These are phyloP conservation scores for Diaporthe ilicicola DNA, from an alignment of 2,329 filamentous ascomycete genomes.

Conservation along the genomic window DNA sequence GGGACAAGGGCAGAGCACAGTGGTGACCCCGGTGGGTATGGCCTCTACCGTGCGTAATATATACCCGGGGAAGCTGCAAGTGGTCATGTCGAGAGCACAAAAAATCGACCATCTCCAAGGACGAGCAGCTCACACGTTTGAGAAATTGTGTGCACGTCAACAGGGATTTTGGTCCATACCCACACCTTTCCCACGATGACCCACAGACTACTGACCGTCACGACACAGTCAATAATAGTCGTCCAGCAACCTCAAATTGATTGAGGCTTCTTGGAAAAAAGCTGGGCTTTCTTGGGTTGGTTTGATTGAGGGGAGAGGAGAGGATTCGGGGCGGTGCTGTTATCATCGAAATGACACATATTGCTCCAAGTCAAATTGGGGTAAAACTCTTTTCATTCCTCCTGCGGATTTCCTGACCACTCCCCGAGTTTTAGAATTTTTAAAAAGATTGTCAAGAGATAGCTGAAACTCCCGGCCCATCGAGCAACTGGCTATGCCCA, in stretches of 20 bases:
- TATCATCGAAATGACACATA: background rate
- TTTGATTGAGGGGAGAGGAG: too few species aligned
- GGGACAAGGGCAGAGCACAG: too few species aligned
- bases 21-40: too few species aligned
- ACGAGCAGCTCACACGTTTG: background rate
- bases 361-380: background rate
- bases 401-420: background rate
- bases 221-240: background rate
- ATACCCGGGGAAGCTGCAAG: too few species aligned
- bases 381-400: background rate
- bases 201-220: background rate
- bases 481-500: slow-evolving; percentile 1
- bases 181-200: background rate
- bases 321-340: background rate
- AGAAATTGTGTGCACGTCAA: background rate
- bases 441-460: slow-evolving; percentile 11
- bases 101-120: too few species aligned
- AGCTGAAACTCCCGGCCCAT: background rate
- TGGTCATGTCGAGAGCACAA: too few species aligned
- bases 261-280: background rate
- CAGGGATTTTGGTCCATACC: background rate
- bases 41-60: too few species aligned
- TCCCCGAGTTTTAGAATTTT: background rate
- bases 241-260: background rate
- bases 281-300: too few species aligned